Conservation (phyloP, 2,329 filamentous ascomycete species). For the Aspergillus carbonarius region DNA sequence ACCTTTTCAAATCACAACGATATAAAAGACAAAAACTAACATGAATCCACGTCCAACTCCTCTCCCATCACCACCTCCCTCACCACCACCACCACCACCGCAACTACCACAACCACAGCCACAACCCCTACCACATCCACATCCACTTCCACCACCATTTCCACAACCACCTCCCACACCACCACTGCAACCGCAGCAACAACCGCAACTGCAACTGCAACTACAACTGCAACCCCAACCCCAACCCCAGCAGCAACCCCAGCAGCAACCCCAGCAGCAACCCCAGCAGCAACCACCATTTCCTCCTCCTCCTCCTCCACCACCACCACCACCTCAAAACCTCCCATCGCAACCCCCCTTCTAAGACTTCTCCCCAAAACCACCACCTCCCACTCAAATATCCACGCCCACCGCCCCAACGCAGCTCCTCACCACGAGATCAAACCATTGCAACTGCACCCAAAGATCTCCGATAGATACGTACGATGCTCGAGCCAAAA, state of each 20-base stretch:
- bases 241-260: slow-evolving; percentile 69
- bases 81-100: background rate
- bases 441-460: background rate
- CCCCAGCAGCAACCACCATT: slow-evolving; percentile 48
- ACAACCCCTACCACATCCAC: background rate
- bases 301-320: too few relatives aligned
- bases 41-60: background rate
- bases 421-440: background rate
- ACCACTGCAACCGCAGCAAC: background rate
- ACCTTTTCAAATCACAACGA: background rate
- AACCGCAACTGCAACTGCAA: slow-evolving; percentile 6
- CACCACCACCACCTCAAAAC: slow-evolving; percentile 49
- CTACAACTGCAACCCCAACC: slow-evolving; percentile 66
- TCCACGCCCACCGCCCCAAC: background rate
- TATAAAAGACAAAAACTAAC: background rate
- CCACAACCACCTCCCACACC: background rate
- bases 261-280: slow-evolving; percentile 77
- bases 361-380: background rate
- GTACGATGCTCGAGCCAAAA: background rate
- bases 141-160: background rate
- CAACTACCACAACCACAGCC: background rate
- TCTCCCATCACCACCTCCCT: background rate
- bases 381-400: background rate
- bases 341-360: slow-evolving; percentile 35
- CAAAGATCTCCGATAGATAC: background rate